Conservation (phyloP, 2,329 filamentous ascomycete species). For the Amphichorda felina region DNA sequence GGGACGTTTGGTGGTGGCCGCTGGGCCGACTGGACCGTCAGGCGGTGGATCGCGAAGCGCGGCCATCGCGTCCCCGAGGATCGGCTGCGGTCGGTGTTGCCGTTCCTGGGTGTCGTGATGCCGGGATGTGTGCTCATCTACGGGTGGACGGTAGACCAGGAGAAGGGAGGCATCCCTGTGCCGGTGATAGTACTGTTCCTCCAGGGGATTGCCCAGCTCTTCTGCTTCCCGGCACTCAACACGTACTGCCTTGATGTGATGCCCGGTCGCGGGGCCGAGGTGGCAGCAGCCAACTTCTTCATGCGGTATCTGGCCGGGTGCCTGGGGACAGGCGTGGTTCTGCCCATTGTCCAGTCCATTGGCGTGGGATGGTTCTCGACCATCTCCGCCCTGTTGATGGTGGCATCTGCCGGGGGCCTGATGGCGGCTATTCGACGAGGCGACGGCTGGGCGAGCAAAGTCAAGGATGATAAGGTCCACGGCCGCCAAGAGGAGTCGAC, state of each 20-base stretch:
- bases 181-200: constrained; percentile 65
- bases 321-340: constrained; percentile 54
- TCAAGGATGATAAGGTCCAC: neutral
- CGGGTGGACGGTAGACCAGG: constrained; percentile 36
- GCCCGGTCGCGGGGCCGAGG: constrained; percentile 55
- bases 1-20: constrained; percentile 63
- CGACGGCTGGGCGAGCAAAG: constrained; percentile 22
- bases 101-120: constrained; percentile 44
- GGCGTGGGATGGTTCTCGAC: constrained; percentile 77
- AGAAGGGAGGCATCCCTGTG: constrained; percentile 39
- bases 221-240: constrained; percentile 65
- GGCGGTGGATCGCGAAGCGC: constrained; percentile 49
- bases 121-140: constrained; percentile 55
- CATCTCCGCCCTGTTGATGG: constrained; percentile 32
- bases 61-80: constrained; percentile 57
- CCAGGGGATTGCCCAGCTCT: constrained; percentile 62
- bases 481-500: neutral
- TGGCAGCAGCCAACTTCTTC: constrained; percentile 72
- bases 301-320: constrained; percentile 66
- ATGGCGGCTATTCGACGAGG: constrained; percentile 26
- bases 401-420: constrained; percentile 21
- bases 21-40: constrained; percentile 56
- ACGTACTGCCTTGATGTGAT: constrained; percentile 78
- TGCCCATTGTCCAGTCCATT: constrained; percentile 62
- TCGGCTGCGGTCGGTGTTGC: constrained; percentile 45